phyloP scores from a whole-genome alignment of 2,329 filamentous ascomycete genomes.

The Talaromyces sp. region DNA sequence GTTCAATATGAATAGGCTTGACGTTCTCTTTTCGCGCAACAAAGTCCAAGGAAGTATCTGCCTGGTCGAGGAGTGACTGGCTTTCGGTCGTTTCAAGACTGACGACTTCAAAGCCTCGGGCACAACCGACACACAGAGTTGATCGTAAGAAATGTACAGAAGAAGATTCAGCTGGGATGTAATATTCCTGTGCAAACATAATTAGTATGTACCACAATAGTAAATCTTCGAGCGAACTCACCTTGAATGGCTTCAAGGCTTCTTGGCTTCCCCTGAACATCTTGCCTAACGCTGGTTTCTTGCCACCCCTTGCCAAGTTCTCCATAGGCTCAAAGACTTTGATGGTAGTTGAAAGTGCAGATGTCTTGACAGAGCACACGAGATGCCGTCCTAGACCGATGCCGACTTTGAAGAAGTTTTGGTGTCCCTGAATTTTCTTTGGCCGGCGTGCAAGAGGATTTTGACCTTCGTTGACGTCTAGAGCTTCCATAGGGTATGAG shows the following conservation, averaged over 20 bases:
- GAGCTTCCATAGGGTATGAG: conserved; percentile 81
- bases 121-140: conserved; percentile 94
- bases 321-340: conserved; percentile 99
- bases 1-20: conserved; percentile 94
- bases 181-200: conserved; percentile 78
- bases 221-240: no score
- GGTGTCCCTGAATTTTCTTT: conserved; percentile 95
- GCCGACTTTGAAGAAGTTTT: conserved; percentile 97
- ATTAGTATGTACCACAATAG: no score
- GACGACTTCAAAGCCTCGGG: conserved; percentile 94
- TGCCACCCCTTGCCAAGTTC: conserved; percentile 87
- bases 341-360: conserved; percentile 88
- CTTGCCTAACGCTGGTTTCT: conserved; percentile 91
- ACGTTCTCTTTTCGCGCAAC: conserved; percentile 91
- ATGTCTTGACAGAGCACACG: conserved; percentile 95
- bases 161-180: conserved; percentile 96
- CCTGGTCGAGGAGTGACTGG: conserved; percentile 93
- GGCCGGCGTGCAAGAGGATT: conserved; percentile 77
- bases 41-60: conserved; percentile 96
- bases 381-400: conserved; percentile 92
- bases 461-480: conserved; percentile 75
- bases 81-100: conserved; percentile 96
- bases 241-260: conserved; percentile 90
- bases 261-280: conserved; percentile 95
- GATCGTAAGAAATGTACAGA: conserved; percentile 97